A percentile compares a stretch with the other conserved stretches of the same genome.
Conservation (phyloP, 495 filamentous ascomycete species). For the Penicillium desertorum region DNA sequence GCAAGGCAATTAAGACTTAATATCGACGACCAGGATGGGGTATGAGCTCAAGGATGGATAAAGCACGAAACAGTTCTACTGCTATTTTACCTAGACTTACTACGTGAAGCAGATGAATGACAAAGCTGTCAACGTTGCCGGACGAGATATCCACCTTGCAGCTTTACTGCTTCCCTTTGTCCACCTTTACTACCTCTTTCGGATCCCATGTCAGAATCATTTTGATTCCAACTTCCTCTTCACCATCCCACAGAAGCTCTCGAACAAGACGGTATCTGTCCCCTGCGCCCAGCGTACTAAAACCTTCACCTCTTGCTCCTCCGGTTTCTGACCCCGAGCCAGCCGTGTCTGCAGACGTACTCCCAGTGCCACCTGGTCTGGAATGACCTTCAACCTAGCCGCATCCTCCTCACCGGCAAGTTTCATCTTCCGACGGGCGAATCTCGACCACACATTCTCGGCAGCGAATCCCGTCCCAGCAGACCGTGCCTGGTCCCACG, state of each 20-base stretch:
- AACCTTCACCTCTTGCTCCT: conserved; percentile 36
- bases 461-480: conserved; percentile 55
- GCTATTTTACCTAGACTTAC: too few relatives aligned
- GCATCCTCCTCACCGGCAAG: conserved; percentile 22
- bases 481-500: conserved; percentile 42
- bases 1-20: too few relatives aligned
- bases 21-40: too few relatives aligned
- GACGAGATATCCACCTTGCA: too few relatives aligned
- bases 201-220: neutral
- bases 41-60: too few relatives aligned
- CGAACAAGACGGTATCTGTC: conserved; percentile 71
- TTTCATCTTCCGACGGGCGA: conserved; percentile 57
- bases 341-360: conserved; percentile 46
- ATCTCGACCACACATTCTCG: conserved; percentile 72
- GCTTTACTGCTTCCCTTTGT: too few relatives aligned
- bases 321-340: conserved; percentile 21
- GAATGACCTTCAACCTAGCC: conserved; percentile 27
- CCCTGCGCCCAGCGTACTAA: conserved; percentile 75
- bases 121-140: too few relatives aligned
- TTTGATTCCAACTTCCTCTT: conserved; percentile 49
- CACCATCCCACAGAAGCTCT: conserved; percentile 84
- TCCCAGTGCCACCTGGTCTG: conserved; percentile 38
- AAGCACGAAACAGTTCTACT: too few relatives aligned
- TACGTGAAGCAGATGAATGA: too few relatives aligned
- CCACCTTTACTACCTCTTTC: too few relatives aligned